phyloP scores from a whole-genome alignment of 2,329 filamentous ascomycete genomes.

The Penicillium nordicum region DNA sequence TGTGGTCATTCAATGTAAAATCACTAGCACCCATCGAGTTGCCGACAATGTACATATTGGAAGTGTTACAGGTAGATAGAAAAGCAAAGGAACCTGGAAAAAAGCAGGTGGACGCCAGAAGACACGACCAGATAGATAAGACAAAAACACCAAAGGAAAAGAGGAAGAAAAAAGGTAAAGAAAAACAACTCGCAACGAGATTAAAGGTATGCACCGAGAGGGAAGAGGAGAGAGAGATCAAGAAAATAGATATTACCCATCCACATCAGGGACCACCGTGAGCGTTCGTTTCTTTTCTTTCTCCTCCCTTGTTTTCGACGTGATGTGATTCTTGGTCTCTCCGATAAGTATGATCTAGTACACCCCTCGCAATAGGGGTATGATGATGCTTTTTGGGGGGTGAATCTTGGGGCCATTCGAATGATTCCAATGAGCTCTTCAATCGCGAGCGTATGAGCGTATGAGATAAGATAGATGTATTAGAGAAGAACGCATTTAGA shows the following conservation, averaged over 20 bases:
- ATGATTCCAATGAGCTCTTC: slow-evolving; percentile 2
- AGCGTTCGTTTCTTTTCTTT: slow-evolving; percentile 12
- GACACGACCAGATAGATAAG: slow-evolving; percentile 10
- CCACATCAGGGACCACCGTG: slow-evolving; percentile 6
- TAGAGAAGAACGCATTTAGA: slow-evolving; percentile 27
- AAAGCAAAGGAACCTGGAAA: slow-evolving; percentile 11
- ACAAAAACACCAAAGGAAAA: slow-evolving; percentile 11
- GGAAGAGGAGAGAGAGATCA: slow-evolving; percentile 18
- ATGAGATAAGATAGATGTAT: background rate
- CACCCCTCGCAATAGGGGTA: slow-evolving; percentile 9
- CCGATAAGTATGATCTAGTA: slow-evolving; percentile 5
- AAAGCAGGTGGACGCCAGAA: slow-evolving; percentile 15
- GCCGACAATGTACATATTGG: slow-evolving; percentile 30
- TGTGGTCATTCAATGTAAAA: slow-evolving; percentile 20
- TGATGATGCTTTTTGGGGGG: slow-evolving; percentile 14
- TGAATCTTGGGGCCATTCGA: background rate
- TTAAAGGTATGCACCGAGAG: slow-evolving; percentile 15
- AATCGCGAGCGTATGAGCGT: background rate
- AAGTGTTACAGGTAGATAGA: slow-evolving; percentile 21
- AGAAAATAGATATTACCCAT: slow-evolving; percentile 11
- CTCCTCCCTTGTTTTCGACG: slow-evolving; percentile 12
- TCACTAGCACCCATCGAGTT: slow-evolving; percentile 26
- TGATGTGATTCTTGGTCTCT: slow-evolving; percentile 17
- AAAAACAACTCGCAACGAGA: slow-evolving; percentile 9
- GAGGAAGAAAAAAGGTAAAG: background rate